Base-by-base conservation (phyloP, 1,284 basidiomycete species). In the Heliocybe sulcata region DNA sequence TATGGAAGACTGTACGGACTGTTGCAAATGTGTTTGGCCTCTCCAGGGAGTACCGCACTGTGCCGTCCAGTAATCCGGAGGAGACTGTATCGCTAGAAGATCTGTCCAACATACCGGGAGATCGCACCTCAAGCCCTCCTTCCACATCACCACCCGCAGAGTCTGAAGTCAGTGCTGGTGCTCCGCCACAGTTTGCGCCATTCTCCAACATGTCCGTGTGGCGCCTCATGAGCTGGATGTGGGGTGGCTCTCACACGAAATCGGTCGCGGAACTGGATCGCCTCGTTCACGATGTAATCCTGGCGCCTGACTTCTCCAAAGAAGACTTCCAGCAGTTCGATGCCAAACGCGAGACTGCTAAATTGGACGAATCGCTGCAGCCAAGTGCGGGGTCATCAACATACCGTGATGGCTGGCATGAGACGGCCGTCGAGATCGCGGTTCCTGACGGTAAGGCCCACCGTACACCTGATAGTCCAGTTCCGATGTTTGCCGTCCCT, bases 231-330 rank as follows among this genome's bases (percentile, higher is more conserved):
- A 51, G 45, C 1, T 60, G 59, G 52, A 51, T 59, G 45, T 57
- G 29, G 4, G 55, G 20, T 1, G 51, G 55, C 8, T 50, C 35
- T 4, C 51, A 31, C 14, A 1, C 23, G 26, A 61, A 63, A 35
- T 56, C 65, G 0, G 42, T 49, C 4, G 50, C 3, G 1, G 61
- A 67, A 51, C 22, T 61, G 1, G 33, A 64, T 29, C 45, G 56
- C 0, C 59, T 68, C 1, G 60, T 63, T 6, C 4, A 56, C 1
- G 54, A 63, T 12, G 61, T 67, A 1, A 35, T 68, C 1, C 45
- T 25, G 1, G 54, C 58, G 2, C 54, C 51, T 0, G 62, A 63
- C 20, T 66, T 65, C 47, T 16, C 54, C 0, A 11, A 22, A 0
- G 53, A 56, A 3, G 59, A 66, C 27, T 54, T 65, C 1, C 12